Evolutionary conservation across 2,329 filamentous ascomycete species (phyloP).

Genomic region (Sclerotinia subarctica): DNA sequence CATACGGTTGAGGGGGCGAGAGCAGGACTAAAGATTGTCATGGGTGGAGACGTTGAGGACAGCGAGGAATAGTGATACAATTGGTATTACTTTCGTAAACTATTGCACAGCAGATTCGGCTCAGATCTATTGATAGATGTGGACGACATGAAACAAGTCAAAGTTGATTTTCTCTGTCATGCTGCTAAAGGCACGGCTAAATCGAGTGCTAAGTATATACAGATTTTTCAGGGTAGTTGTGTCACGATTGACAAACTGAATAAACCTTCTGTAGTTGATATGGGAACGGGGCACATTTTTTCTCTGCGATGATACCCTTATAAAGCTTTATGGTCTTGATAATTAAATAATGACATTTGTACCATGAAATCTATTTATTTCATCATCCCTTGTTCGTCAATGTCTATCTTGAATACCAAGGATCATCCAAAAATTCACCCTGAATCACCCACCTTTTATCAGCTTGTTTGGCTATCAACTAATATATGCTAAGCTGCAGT

Average conservation of each 20-base stretch:
- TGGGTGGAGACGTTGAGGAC: conserved; percentile 48
- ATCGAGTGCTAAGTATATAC: background rate
- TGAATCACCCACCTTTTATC: too few relatives aligned
- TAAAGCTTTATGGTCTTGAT: background rate
- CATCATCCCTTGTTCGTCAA: background rate
- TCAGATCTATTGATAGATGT: background rate
- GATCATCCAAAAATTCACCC: too few relatives aligned
- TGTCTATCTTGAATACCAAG: too few relatives aligned
- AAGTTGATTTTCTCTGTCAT: background rate
- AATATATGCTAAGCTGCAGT: too few relatives aligned
- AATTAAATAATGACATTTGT: background rate
- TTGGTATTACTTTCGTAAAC: background rate
- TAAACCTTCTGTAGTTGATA: background rate
- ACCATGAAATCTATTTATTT: too few relatives aligned
- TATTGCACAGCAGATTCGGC: background rate
- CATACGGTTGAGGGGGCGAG: conserved; percentile 68
- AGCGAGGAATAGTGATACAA: conserved; percentile 6
- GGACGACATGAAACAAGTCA: too few relatives aligned
- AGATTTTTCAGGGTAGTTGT: too few relatives aligned
- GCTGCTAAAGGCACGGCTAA: too few relatives aligned
- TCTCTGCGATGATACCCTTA: background rate
- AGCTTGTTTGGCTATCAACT: too few relatives aligned
- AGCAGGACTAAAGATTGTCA: conserved; percentile 71
- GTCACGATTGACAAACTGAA: background rate
- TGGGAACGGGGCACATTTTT: background rate